A percentile compares a stretch with the other conserved stretches of the same genome.
These are phyloP conservation scores for Diaporthe longicolla DNA, from an alignment of 2,329 filamentous ascomycete species.

Conservation along the genomic window DNA sequence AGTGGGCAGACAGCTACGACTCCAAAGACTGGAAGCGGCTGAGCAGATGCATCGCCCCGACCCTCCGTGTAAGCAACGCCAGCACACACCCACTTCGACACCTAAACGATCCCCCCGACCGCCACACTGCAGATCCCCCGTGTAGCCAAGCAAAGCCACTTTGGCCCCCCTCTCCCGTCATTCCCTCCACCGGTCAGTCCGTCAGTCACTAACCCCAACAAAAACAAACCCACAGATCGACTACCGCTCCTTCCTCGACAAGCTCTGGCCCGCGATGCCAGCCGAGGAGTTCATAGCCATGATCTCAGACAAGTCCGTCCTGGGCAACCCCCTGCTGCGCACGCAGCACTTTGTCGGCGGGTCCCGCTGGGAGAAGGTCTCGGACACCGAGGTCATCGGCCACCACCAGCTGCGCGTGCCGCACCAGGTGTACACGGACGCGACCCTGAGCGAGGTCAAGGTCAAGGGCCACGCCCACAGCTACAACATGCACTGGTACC, in stretches of 20 bases:
- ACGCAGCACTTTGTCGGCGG: constrained; percentile 77
- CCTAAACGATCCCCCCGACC: constrained; percentile 11
- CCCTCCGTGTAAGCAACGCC: constrained; percentile 58
- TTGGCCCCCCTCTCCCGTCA: too few relatives aligned
- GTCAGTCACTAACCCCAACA: neutral
- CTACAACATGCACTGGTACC: constrained; percentile 70
- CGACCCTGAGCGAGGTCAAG: constrained; percentile 60
- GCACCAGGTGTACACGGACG: constrained; percentile 72
- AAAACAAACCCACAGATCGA: constrained; percentile 69
- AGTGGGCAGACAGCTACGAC: constrained; percentile 69
- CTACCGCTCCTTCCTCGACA: constrained; percentile 76
- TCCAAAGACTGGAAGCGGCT: constrained; percentile 76
- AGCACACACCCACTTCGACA: neutral
- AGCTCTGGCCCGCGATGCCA: constrained; percentile 73
- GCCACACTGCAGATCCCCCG: constrained; percentile 6
- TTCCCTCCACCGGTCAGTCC: too few relatives aligned
- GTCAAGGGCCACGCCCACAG: constrained; percentile 74
- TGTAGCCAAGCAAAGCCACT: neutral
- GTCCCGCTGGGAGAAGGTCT: constrained; percentile 70
- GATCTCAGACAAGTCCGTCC: constrained; percentile 68
- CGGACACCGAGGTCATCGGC: constrained; percentile 71
- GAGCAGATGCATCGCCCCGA: constrained; percentile 73
- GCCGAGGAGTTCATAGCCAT: constrained; percentile 73
- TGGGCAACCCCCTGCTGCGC: constrained; percentile 73
- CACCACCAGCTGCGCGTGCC: constrained; percentile 73